phyloP scores from a whole-genome alignment of 345 rosid species.

The Odontarrhena argentea region DNA sequence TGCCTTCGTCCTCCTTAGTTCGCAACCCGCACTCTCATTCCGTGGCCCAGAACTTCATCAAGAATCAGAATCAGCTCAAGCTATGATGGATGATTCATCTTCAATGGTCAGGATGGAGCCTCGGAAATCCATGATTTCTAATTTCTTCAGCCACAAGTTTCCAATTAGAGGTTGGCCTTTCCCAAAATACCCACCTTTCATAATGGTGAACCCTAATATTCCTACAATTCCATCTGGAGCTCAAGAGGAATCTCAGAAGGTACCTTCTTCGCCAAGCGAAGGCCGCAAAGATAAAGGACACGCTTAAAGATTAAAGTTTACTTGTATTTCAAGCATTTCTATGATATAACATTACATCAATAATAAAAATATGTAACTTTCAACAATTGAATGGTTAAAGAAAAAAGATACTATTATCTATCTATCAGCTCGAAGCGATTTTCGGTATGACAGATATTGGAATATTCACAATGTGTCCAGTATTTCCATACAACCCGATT shows the following conservation, averaged over 20 bases:
- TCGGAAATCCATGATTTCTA: conserved; percentile 37
- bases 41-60: conserved; percentile 27
- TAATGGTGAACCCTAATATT: conserved; percentile 37
- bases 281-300: conserved; percentile 34
- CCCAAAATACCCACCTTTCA: conserved; percentile 41
- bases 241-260: conserved; percentile 30
- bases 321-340: conserved; percentile 12
- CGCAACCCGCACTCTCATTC: conserved; percentile 31
- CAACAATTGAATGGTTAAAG: conserved; percentile 5
- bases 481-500: conserved; percentile 68
- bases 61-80: conserved; percentile 5
- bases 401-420: conserved; percentile 26
- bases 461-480: conserved; percentile 71
- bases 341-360: conserved; percentile 19
- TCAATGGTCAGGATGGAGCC: conserved; percentile 19
- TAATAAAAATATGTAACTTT: conserved; percentile 28
- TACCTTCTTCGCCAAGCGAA: conserved; percentile 39
- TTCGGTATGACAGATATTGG: conserved; percentile 66
- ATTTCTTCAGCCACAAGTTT: conserved; percentile 38
- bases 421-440: conserved; percentile 25
- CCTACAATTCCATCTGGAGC: conserved; percentile 33
- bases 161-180: conserved; percentile 38
- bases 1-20: conserved; percentile 23
- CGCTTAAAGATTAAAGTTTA: conserved; percentile 25
- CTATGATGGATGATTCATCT: conserved; percentile 25